Percentiles rank a stretch among this genome's conserved stretches.
Conservation (phyloP, 2,329 filamentous ascomycete species). For the Rhinocladiella mackenziei region DNA sequence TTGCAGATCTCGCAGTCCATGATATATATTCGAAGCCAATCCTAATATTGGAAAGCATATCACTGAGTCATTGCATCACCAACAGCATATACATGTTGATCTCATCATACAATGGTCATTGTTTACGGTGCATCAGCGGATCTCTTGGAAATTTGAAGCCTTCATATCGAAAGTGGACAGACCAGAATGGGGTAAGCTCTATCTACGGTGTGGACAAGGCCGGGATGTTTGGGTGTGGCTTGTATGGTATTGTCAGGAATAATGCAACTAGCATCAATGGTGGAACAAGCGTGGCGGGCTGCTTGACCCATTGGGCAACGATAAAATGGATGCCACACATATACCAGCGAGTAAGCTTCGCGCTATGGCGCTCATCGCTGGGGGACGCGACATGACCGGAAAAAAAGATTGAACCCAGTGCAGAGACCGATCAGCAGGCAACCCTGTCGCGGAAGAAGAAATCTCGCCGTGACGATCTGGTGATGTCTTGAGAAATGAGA, state of each 20-base stretch:
- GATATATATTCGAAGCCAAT: too few species aligned
- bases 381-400: background rate
- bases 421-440: constrained; percentile 2
- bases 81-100: background rate
- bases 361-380: background rate
- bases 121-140: constrained; percentile 13
- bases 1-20: too few species aligned
- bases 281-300: constrained; percentile 23
- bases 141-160: constrained; percentile 24
- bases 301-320: constrained; percentile 4
- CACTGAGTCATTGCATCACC: background rate
- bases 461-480: background rate
- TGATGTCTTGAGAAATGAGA: background rate
- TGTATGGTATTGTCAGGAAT: constrained; percentile 16
- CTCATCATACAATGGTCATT: background rate
- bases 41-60: too few species aligned
- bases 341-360: background rate
- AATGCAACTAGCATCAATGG: constrained; percentile 15
- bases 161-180: constrained; percentile 23
- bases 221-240: constrained; percentile 8
- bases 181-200: constrained; percentile 8
- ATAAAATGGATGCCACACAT: background rate
- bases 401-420: background rate
- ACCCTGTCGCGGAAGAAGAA: background rate
- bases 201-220: constrained; percentile 10